phyloP scores from a whole-genome alignment of 108 stramenopile species.

The Cyclotella kingstonii region DNA sequence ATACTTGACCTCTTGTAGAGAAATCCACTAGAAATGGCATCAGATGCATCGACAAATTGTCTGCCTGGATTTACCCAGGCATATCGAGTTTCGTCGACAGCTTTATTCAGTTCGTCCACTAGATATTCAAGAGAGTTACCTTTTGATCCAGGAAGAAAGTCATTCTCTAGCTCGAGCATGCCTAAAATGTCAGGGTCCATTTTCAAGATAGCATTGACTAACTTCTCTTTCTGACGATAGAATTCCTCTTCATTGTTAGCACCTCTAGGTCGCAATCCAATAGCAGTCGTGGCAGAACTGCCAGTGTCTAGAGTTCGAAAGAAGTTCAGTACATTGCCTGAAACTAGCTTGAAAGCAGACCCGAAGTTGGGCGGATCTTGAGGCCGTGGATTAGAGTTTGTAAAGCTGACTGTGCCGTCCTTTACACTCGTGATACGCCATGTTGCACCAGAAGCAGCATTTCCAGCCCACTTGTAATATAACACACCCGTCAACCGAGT shows the following conservation, averaged over 20 bases:
- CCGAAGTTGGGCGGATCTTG: slow-evolving; percentile 7
- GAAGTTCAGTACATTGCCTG: slow-evolving; percentile 42
- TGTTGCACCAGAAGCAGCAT: slow-evolving; percentile 5
- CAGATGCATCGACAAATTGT: slow-evolving; percentile 17
- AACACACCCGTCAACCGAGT: slow-evolving; percentile 23
- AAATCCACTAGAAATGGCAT: slow-evolving; percentile 40
- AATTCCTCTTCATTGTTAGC: slow-evolving; percentile 43
- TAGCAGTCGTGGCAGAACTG: not conserved
- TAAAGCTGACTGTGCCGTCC: slow-evolving; percentile 16
- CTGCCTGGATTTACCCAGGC: slow-evolving; percentile 27
- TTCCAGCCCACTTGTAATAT: slow-evolving; percentile 21
- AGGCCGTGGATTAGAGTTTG: slow-evolving; percentile 19
- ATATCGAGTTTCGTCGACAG: not conserved
- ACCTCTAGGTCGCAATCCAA: slow-evolving; percentile 19
- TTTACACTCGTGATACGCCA: slow-evolving; percentile 18
- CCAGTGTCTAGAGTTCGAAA: slow-evolving; percentile 42
- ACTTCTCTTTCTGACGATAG: slow-evolving; percentile 38
- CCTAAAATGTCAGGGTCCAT: slow-evolving; percentile 42
- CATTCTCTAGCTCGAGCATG: slow-evolving; percentile 40
- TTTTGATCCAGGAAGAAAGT: slow-evolving; percentile 1
- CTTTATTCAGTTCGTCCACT: slow-evolving; percentile 20
- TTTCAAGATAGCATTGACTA: slow-evolving; percentile 19
- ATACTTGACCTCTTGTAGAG: slow-evolving; percentile 20
- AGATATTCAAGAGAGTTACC: slow-evolving; percentile 23
- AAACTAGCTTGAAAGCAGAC: slow-evolving; percentile 11